Percentiles rank a stretch among this genome's conserved stretches.
Conservation (phyloP, 2,329 filamentous ascomycete species). For the Botrytis fragariae region DNA sequence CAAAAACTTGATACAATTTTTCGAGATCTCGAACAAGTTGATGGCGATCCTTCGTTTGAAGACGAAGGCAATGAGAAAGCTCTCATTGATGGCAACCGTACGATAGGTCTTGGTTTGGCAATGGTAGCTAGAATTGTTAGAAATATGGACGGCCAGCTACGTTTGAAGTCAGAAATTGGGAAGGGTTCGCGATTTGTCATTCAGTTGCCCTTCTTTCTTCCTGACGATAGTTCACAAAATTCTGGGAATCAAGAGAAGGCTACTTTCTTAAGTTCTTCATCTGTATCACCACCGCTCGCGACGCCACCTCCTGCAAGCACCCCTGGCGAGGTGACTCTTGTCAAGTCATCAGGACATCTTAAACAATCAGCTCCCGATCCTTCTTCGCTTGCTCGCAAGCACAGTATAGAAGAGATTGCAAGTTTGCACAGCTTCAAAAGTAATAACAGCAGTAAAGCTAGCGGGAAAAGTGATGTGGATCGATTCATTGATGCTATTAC, state of each 20-base stretch:
- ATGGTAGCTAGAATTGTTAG: slow-evolving; percentile 80
- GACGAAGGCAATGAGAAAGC: slow-evolving; percentile 29
- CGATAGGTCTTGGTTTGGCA: slow-evolving; percentile 79
- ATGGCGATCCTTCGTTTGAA: slow-evolving; percentile 40
- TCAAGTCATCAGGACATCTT: slow-evolving; percentile 47
- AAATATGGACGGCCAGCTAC: slow-evolving; percentile 88
- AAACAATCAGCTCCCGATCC: slow-evolving; percentile 4
- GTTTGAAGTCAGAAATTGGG: slow-evolving; percentile 78
- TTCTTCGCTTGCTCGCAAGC: slow-evolving; percentile 20
- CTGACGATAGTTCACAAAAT: slow-evolving; percentile 39
- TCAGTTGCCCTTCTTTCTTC: slow-evolving; percentile 71
- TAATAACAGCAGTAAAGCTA: slow-evolving; percentile 31
- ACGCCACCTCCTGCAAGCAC: slow-evolving; percentile 29
- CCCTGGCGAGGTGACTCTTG: slow-evolving; percentile 59
- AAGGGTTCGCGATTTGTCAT: slow-evolving; percentile 82
- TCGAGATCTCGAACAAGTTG: slow-evolving; percentile 58
- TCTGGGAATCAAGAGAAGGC: slow-evolving; percentile 7
- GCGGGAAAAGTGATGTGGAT: slow-evolving; percentile 59
- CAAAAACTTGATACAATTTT: slow-evolving; percentile 56
- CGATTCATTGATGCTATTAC: slow-evolving; percentile 70
- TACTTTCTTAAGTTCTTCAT: background rate
- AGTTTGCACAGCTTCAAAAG: slow-evolving; percentile 35
- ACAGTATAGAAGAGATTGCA: slow-evolving; percentile 28
- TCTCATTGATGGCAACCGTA: slow-evolving; percentile 44
- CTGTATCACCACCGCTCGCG: slow-evolving; percentile 12